Conservation (phyloP, 176 grass and related monocot genomes). For the Rhipidocladum racemiflorum region DNA sequence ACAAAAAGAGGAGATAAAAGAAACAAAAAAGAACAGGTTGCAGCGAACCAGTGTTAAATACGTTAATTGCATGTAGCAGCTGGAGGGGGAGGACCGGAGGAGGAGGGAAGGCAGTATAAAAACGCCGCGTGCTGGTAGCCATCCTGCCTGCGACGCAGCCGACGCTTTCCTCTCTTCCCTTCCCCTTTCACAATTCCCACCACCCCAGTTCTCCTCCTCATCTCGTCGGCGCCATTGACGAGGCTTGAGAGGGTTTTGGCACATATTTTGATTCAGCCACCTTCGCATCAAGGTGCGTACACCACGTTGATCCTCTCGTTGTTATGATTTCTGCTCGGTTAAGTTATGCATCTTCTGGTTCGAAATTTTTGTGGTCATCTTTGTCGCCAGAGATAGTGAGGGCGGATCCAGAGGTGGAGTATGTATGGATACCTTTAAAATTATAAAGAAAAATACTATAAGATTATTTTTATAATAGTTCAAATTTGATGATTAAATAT, state of each 20-base stretch:
- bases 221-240: constrained; percentile 28
- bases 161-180: not conserved
- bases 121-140: constrained; percentile 17
- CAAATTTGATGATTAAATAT: no score
- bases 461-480: no score
- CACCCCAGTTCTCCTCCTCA: not conserved
- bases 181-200: constrained; percentile 7
- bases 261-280: not conserved
- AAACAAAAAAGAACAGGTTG: not conserved
- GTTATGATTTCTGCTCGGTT: not conserved
- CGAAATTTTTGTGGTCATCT: not conserved
- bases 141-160: not conserved
- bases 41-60: not conserved
- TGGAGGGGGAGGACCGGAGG: not conserved
- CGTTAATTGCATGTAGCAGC: not conserved
- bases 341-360: not conserved
- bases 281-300: constrained; percentile 27
- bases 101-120: constrained; percentile 25
- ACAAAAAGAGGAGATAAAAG: not conserved
- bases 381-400: not conserved
- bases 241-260: not conserved
- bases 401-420: no score
- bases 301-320: not conserved
- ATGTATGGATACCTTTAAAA: no score
- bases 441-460: no score